Evolutionary conservation across 352 stramenopile species (phyloP), one percentile per base, ranked within the genome.

Genomic region (Pythium oligandrum): DNA sequence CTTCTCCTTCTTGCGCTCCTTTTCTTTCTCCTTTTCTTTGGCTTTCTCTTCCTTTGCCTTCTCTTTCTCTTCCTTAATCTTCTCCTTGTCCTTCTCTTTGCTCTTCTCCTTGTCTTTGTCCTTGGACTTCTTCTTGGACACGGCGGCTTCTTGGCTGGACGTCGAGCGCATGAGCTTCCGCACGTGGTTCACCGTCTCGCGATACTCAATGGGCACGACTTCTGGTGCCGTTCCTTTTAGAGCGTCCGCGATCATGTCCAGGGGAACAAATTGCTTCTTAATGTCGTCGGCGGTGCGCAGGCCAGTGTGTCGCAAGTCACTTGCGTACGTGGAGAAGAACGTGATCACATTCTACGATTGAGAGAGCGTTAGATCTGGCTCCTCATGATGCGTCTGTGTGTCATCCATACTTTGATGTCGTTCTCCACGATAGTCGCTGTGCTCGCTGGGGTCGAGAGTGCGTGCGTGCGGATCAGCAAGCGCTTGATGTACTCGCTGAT

Each of bases 281-380:
- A 91, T 88, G 35, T 90, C 83, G 7, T 75, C 68, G 12, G 77
- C 64, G 0, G 75, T 81, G 0, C 83, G 77, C 10, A 93, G 71
- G 2, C 83, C 83, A 11, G 81, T 85, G 26, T 74, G 83, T 31
- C 82, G 79, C 40, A 93, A 65, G 5, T 90, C 83, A 0, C 44
- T 55, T 9, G 68, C 73, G 48, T 86, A 90, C 46, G 83, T 83
- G 51, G 57, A 78, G 60, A 93, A 93, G 48, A 90, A 93, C 10
- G 53, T 51, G 7, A 83, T 64, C 53, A 92, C 68, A 46, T 80
- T 79, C 75, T 90, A 38, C 3, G 6, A 30, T 12, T n/a, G 6
- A 32, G 1, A 39, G 17, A 35, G 7, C n/a, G 26, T 3, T 47
- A 39, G 11, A 51, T 26, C 0, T 26, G 17, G 17, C 17, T 26